Percentiles rank a stretch among this genome's conserved stretches.
Evolutionary conservation across 2,329 filamentous ascomycete genomes (phyloP).

Genomic region (Macroventuria anomochaeta): DNA sequence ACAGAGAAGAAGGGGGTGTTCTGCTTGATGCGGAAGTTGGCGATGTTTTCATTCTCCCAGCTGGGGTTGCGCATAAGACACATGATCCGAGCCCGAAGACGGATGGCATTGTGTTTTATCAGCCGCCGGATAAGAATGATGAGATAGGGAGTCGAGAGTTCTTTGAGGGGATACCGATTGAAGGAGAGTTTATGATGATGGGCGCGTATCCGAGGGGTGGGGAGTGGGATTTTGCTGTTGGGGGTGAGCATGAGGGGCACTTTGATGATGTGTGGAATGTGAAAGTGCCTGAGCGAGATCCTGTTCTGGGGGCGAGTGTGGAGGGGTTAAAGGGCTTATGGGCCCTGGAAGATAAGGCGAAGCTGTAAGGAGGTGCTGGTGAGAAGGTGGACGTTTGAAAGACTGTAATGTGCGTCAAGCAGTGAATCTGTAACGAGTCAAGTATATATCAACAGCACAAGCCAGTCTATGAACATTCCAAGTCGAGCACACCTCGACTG

Average conservation of each 20-base stretch:
- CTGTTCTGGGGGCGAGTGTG: slow-evolving; percentile 51
- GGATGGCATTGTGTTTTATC: slow-evolving; percentile 50
- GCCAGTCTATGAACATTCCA: too few relatives aligned
- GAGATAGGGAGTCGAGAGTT: slow-evolving; percentile 43
- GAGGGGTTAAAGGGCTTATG: slow-evolving; percentile 7
- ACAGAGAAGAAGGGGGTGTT: slow-evolving; percentile 57
- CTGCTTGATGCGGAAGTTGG: slow-evolving; percentile 58
- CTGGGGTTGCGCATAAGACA: slow-evolving; percentile 64
- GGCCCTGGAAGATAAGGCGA: neutral
- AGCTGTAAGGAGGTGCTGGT: neutral
- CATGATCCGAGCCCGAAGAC: slow-evolving; percentile 51
- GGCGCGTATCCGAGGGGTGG: slow-evolving; percentile 61
- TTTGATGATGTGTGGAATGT: slow-evolving; percentile 57
- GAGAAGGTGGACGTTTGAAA: neutral
- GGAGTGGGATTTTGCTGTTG: slow-evolving; percentile 60
- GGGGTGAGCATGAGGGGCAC: slow-evolving; percentile 52
- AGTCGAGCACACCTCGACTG: too few relatives aligned
- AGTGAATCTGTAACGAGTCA: too few relatives aligned
- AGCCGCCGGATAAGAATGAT: slow-evolving; percentile 49
- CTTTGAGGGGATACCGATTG: slow-evolving; percentile 47
- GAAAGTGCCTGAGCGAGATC: slow-evolving; percentile 55
- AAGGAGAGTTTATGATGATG: slow-evolving; percentile 61
- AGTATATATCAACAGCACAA: too few relatives aligned
- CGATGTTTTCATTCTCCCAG: slow-evolving; percentile 66
- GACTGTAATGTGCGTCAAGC: too few relatives aligned